Evolutionary conservation across 2,329 filamentous ascomycete species (phyloP).

Genomic region (Beauveria asiatica): DNA sequence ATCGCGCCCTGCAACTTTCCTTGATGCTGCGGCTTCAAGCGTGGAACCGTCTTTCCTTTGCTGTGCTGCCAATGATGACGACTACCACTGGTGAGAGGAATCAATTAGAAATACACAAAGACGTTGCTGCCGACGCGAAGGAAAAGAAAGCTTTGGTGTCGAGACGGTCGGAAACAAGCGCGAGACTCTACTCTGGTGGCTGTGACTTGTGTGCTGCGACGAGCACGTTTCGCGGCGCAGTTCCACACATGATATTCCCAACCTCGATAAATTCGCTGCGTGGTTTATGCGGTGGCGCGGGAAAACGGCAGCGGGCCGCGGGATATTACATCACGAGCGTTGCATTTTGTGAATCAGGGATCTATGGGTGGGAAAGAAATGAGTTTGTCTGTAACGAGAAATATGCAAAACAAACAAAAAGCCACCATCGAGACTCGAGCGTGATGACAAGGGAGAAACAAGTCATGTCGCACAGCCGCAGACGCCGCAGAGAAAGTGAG

Average conservation of each 20-base stretch:
- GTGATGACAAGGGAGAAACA: not conserved
- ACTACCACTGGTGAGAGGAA: too few species aligned
- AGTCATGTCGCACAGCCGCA: conserved; percentile 1
- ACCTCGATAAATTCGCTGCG: not conserved
- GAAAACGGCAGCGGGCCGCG: not conserved
- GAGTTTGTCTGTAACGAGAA: not conserved
- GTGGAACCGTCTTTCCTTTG: too few species aligned
- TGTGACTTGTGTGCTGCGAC: not conserved
- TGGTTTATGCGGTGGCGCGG: conserved; percentile 4
- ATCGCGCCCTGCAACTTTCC: too few species aligned
- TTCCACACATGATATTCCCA: too few species aligned
- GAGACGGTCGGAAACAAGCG: not conserved
- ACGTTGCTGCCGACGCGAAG: not conserved
- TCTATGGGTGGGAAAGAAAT: not conserved
- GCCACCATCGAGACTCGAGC: not conserved
- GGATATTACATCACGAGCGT: not conserved
- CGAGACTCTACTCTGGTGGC: not conserved
- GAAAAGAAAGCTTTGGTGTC: not conserved
- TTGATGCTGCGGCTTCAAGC: too few species aligned
- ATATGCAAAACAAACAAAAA: not conserved
- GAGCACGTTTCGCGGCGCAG: not conserved
- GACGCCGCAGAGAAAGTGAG: not conserved
- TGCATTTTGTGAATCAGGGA: not conserved
- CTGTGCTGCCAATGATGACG: too few species aligned
- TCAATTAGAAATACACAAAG: not conserved